These are phyloP conservation scores for Monascus ruber DNA, from an alignment of 2,329 filamentous ascomycete species.

Conservation along the genomic window DNA sequence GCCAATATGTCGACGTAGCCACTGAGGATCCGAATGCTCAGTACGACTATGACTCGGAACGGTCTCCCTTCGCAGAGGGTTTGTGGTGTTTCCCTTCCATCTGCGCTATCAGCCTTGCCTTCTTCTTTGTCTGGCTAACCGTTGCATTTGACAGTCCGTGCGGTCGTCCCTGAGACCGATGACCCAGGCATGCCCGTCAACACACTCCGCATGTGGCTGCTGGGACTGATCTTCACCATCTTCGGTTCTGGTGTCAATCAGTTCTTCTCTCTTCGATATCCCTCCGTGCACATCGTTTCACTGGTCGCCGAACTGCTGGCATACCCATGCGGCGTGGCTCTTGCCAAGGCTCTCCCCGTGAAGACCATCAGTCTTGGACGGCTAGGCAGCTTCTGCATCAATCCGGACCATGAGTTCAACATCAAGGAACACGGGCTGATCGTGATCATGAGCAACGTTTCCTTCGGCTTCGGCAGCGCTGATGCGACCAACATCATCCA, in stretches of 20 bases:
- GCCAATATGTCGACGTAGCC: not conserved
- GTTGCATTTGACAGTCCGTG: slow-evolving; percentile 8
- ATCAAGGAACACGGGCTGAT: slow-evolving; percentile 38
- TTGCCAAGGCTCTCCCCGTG: slow-evolving; percentile 31
- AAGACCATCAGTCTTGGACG: slow-evolving; percentile 13
- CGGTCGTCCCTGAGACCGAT: slow-evolving; percentile 18
- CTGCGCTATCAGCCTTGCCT: not conserved
- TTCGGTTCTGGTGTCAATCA: slow-evolving; percentile 38
- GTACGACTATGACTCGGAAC: slow-evolving; percentile 15
- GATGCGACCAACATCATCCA: slow-evolving; percentile 38
- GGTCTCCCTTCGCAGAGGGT: slow-evolving; percentile 16
- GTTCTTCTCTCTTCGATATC: slow-evolving; percentile 38
- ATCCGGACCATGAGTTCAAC: slow-evolving; percentile 35
- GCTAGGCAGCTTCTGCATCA: slow-evolving; percentile 16
- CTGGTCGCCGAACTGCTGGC: slow-evolving; percentile 37
- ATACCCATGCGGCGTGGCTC: slow-evolving; percentile 30
- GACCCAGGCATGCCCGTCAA: slow-evolving; percentile 17
- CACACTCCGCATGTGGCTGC: slow-evolving; percentile 30
- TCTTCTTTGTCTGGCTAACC: not conserved
- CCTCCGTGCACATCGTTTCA: slow-evolving; percentile 35
- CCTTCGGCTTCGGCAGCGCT: slow-evolving; percentile 36
- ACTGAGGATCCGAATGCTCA: slow-evolving; percentile 3
- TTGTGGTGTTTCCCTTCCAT: not conserved
- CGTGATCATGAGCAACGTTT: slow-evolving; percentile 40
- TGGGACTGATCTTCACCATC: slow-evolving; percentile 32